Percentiles rank a stretch among this genome's conserved stretches.
Conservation (phyloP, 257 asterid species). For the Solanum medicagineum region DNA sequence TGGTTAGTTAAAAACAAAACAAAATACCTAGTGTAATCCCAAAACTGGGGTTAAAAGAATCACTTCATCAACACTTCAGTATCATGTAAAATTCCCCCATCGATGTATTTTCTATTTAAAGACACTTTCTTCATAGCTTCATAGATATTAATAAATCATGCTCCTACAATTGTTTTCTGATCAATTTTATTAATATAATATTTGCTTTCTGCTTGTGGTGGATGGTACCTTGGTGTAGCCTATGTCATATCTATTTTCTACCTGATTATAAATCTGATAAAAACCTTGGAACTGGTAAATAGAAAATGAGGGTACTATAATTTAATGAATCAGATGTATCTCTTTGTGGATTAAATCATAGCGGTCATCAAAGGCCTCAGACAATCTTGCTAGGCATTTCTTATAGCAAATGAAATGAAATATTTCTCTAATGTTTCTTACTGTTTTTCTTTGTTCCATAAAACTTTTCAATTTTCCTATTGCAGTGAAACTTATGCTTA, state of each 20-base stretch:
- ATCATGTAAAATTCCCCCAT: neutral
- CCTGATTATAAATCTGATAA: neutral
- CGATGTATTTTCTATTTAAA: neutral
- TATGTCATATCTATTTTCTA: neutral
- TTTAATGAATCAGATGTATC: neutral
- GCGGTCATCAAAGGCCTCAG: neutral
- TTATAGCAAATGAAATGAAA: neutral
- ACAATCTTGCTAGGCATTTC: neutral
- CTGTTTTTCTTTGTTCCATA: neutral
- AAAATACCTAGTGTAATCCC: neutral
- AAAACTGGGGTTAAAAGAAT: neutral
- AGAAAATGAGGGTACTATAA: neutral
- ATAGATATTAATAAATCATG: neutral
- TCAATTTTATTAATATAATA: neutral
- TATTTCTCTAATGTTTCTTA: neutral
- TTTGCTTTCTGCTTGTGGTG: neutral
- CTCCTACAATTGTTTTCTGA: neutral
- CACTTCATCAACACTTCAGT: neutral
- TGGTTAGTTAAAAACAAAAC: neutral
- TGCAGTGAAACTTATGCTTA: slow-evolving; percentile 13
- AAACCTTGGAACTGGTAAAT: neutral
- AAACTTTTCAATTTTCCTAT: neutral
- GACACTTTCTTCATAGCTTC: neutral
- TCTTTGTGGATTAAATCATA: neutral
- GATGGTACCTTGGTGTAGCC: neutral